Base-by-base conservation (phyloP, 192 early-diverging fungal genomes). In the Gryganskiella cystojenkinii region DNA sequence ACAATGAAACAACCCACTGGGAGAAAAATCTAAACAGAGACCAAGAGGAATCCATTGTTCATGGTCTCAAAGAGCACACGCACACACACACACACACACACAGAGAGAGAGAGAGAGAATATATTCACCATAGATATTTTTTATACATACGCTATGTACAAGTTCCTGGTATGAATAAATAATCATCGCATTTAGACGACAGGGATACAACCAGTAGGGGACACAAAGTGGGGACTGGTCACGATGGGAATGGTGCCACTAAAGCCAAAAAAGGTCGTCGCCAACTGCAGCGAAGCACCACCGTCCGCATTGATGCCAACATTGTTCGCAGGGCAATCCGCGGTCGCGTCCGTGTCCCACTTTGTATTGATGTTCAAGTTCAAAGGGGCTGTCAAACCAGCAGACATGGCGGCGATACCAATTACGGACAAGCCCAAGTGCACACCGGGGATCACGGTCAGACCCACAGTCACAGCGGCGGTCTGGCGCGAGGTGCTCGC, bases 191-290 rank as follows among this genome's bases (percentile, higher is more conserved):
- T 56, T 31, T 7, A 20, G 6, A 20, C 19, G 49, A 33, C 0
- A 35, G 56, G 67, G 56, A 73, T 62, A 49, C 70, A 73, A 22
- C n/a, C 50, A 37, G 61, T 14, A 11, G 70, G 61, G 13, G 70
- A 45, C 2, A n/a, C 46, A 7, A 73, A 42, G 24, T 45, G 20
- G 13, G 70, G 70, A 24, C 62, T 47, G 7, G 50, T 13, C 20
- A 73, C 43, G 4, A 64, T 25, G 46, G 70, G 62, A 30, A 73
- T 33, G 14, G 55, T 53, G 47, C 58, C 58, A 46, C 28, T 44
- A 61, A 73, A 73, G 31, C 70, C 70, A 65, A 73, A 65, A 62
- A 73, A 73, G 7, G 55, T 49, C 40, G 45, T 49, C 25, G 37
- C 14, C 8, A 73, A 10, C 56, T 65, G 44, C 28, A 73, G 20